Evolutionary conservation across 345 rosid species (phyloP), one percentile per base, ranked within the genome.

Genomic region (Raphanus sativus): DNA sequence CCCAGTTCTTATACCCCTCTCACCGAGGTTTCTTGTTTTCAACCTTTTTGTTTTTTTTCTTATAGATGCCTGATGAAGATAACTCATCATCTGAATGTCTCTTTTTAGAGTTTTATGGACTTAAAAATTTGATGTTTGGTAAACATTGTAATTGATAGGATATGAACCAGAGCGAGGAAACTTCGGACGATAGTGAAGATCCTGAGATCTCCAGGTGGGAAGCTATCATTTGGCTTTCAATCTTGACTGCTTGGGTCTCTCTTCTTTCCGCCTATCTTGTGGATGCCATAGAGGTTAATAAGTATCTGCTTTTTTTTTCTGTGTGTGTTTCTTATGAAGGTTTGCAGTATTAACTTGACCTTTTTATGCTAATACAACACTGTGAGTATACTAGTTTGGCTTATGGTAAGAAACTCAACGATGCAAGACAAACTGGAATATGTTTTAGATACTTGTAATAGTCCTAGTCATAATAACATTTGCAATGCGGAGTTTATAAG

Each of bases 181-280:
- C 69, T 29, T 34, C 73, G 7, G 85, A 79, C 0, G 84, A 83
- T 16, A 88, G 86, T 21, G 98, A 92, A 75, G 80, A 70, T 13
- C 93, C 97, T 0, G 98, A 94, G 84, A 85, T 94, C 65, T 79
- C 92, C 28, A 90, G 89, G 80, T 85, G 88, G 89, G 98, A 94
- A 86, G 85, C 97, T 24, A 55, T 94, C 34, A 81, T 88, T 63
- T 94, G 98, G 98, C 97, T 94, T 50, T 77, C 83, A 21, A 85
- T 92, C 73, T 84, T 94, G 88, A 88, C 97, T 2, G 90, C 90
- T 77, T 92, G 98, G 97, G 91, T 94, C 58, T 94, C 97, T 58
- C 74, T 90, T 79, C 83, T 94, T 50, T 94, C 98, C 0, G 95
- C 90, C 55, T 92, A 92, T 84, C 85, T 94, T 77, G 98, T 94